phyloP scores from a whole-genome alignment of 805 yeast species.

The Saccharomyces paradoxus region DNA sequence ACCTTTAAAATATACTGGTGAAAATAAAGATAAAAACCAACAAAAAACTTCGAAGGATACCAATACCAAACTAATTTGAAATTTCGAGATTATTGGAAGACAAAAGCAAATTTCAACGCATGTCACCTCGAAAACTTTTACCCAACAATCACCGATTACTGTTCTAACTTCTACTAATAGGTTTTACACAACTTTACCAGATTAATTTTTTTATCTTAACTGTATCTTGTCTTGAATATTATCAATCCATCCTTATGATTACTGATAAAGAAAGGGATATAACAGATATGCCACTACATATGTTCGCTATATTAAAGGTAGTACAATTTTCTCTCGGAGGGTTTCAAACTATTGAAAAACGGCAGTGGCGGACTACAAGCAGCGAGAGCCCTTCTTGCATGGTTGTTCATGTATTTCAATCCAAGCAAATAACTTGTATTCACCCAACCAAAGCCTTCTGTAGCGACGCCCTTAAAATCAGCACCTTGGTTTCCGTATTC shows the following conservation, averaged over 20 bases:
- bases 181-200: no score
- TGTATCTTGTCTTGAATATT: background rate
- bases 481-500: slow-evolving; percentile 97
- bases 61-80: no score
- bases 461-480: slow-evolving; percentile 84
- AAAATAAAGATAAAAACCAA: no score
- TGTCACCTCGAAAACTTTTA: no score
- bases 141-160: no score
- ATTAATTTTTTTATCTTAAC: background rate
- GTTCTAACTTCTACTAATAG: no score
- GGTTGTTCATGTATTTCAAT: slow-evolving; percentile 52
- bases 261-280: background rate
- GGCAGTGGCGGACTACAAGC: slow-evolving; percentile 65
- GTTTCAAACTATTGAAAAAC: slow-evolving; percentile 44
- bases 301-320: slow-evolving; percentile 15
- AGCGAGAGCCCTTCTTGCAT: slow-evolving; percentile 71
- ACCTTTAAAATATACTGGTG: no score
- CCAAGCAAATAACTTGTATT: slow-evolving; percentile 80
- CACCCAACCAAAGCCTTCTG: slow-evolving; percentile 98
- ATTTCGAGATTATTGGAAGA: no score
- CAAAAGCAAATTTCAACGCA: no score
- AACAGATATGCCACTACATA: background rate
- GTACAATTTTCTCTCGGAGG: slow-evolving; percentile 34
- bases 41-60: no score
- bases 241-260: no score